Base-by-base conservation (phyloP, 306 rosid species). In the Begonia masoniana region DNA sequence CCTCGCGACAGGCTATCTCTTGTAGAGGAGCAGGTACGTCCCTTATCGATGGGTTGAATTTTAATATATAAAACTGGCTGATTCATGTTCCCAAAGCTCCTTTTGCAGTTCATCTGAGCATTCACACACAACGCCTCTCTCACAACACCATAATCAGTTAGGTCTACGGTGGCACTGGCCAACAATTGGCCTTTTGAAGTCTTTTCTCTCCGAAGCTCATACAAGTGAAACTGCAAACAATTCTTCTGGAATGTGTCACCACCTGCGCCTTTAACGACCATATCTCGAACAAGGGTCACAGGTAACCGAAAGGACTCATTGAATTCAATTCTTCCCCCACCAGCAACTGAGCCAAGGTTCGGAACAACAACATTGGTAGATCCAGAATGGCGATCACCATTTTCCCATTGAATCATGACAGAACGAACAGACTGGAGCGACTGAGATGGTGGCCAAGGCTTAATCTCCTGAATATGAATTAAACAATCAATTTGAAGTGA, bases 361-460 rank as follows among this genome's bases (percentile, higher is more conserved):
- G 96, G 94, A 21, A 75, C 76, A 66, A 81, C 88, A 26, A 60
- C 67, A 58, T 65, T 79, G n/a, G 96, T 83, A 52, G 86, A 79
- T 54, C 96, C 99, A 1, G 96, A 83, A 60, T 68, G 50, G 12
- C 93, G 88, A 15, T 83, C 84, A 0, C 94, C 96, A 50, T 83
- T 77, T 71, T 91, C 99, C 99, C 99, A 91, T 43, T 86, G 99
- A 67, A 91, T 74, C 72, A 83, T 26, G 24, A 86, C 94, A 3
- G 96, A 75, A 46, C 92, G 83, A 31, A 79, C 60, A 2, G 92
- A 78, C 60, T 64, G 77, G 45, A 83, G 88, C 7, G 96, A 77
- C 69, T 86, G 86, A 0, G 99, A 78, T 2, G 94, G 99, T 0
- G 94, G 96, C 99, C 99, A 91, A 41, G 99, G 99, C 84, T 81